phyloP scores from a whole-genome alignment of 176 grass and related monocot genomes.

The Tuctoria greenei region DNA sequence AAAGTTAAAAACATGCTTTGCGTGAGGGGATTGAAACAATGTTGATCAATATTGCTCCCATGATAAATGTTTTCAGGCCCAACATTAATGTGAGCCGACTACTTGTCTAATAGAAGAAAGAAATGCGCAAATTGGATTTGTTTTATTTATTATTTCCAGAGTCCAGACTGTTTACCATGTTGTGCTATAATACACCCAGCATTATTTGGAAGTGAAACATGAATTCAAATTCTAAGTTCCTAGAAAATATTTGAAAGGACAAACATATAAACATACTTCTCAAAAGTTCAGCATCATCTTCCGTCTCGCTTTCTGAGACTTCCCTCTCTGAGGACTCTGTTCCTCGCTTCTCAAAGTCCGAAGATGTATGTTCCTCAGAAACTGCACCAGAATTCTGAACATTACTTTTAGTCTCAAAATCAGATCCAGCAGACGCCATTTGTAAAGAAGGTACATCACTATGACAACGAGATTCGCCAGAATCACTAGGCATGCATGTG shows the following conservation, averaged over 20 bases:
- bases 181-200: slow-evolving; percentile 6
- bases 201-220: slow-evolving; percentile 26
- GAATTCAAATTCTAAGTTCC: not conserved
- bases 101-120: slow-evolving; percentile 3
- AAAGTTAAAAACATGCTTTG: not conserved
- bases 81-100: not conserved
- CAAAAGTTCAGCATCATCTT: slow-evolving; percentile 65
- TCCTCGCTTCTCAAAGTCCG: slow-evolving; percentile 52
- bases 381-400: slow-evolving; percentile 57
- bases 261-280: slow-evolving; percentile 50
- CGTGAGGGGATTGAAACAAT: not conserved
- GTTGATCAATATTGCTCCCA: not conserved
- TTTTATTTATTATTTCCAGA: not conserved
- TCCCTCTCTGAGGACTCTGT: slow-evolving; percentile 67
- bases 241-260: slow-evolving; percentile 28
- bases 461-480: slow-evolving; percentile 61
- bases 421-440: slow-evolving; percentile 41
- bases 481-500: slow-evolving; percentile 68
- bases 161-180: not conserved
- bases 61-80: not conserved
- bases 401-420: slow-evolving; percentile 68
- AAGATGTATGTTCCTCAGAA: slow-evolving; percentile 71
- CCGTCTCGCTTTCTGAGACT: slow-evolving; percentile 71
- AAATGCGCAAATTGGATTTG: not conserved
- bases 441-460: slow-evolving; percentile 54